Percentiles rank a stretch among this genome's conserved stretches.
phyloP scores from a whole-genome alignment of 2,329 filamentous ascomycete species.

The Elsinoe fawcettii region DNA sequence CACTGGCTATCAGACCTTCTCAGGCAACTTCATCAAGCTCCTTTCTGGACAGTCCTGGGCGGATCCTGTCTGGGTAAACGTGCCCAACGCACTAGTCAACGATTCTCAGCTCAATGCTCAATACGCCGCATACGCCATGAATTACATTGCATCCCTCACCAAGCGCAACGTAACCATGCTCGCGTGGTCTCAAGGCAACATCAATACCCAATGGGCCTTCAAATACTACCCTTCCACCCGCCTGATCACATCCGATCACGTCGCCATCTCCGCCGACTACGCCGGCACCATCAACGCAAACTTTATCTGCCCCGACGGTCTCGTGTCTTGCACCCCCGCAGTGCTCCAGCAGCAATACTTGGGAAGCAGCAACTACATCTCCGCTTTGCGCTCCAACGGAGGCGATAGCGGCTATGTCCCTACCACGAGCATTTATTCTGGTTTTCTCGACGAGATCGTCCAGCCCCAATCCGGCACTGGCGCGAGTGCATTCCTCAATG shows the following conservation, averaged over 20 bases:
- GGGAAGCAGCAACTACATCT: conserved; percentile 36
- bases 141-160: conserved; percentile 44
- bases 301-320: conserved; percentile 25
- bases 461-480: conserved; percentile 41
- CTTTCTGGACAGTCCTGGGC: conserved; percentile 36
- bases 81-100: conserved; percentile 40
- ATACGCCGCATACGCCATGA: conserved; percentile 51
- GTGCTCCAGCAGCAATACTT: conserved; percentile 42
- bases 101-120: conserved; percentile 48
- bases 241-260: conserved; percentile 40
- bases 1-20: conserved; percentile 40
- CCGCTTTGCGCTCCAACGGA: conserved; percentile 35
- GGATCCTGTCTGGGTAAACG: conserved; percentile 50
- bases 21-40: conserved; percentile 44
- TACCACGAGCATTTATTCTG: conserved; percentile 47
- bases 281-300: conserved; percentile 40
- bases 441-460: conserved; percentile 44
- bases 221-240: conserved; percentile 51
- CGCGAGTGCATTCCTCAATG: conserved; percentile 42
- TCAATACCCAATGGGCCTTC: conserved; percentile 50
- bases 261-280: conserved; percentile 48
- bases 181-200: conserved; percentile 50
- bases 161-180: conserved; percentile 38
- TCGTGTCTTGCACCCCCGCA: conserved; percentile 31
- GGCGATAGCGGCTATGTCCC: conserved; percentile 49